A percentile compares a stretch with the other conserved stretches of the same genome.
These are phyloP conservation scores for Flagelloscypha sp. DNA, from an alignment of 768 basidiomycete species.

Conservation along the genomic window DNA sequence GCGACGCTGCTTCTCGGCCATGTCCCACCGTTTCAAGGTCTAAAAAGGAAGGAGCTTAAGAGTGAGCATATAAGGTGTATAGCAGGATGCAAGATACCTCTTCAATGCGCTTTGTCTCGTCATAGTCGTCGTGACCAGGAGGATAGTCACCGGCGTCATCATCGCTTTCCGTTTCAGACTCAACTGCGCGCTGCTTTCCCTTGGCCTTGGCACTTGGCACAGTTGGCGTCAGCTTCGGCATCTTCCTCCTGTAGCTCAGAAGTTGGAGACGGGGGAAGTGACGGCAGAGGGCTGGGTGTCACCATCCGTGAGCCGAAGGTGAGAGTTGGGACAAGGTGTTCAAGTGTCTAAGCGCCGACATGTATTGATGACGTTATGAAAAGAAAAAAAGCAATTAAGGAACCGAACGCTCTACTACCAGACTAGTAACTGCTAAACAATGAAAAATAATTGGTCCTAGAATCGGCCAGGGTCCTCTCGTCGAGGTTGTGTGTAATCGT, in stretches of 20 bases:
- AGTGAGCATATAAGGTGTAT: slow-evolving; percentile 5
- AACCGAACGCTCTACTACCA: no score
- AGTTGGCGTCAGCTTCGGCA: slow-evolving; percentile 17
- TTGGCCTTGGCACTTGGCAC: slow-evolving; percentile 18
- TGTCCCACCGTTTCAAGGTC: slow-evolving; percentile 75
- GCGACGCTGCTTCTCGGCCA: slow-evolving; percentile 66
- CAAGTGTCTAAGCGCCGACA: no score
- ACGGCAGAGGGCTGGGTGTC: slow-evolving; percentile 21
- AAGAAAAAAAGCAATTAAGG: no score
- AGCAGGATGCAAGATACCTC: slow-evolving; percentile 40
- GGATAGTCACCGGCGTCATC: slow-evolving; percentile 43
- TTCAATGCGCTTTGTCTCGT: slow-evolving; percentile 60
- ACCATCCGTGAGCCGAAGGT: no score
- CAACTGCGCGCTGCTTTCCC: slow-evolving; percentile 10
- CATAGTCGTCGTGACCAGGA: slow-evolving; percentile 55
- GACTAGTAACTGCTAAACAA: no score
- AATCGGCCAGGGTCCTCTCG: slow-evolving; percentile 39
- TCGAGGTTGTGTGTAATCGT: no score
- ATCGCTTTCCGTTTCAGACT: slow-evolving; percentile 24
- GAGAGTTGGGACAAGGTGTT: no score
- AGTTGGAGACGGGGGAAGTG: slow-evolving; percentile 30
- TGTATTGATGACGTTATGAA: no score
- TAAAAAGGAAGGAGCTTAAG: slow-evolving; percentile 21
- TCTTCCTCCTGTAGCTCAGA: slow-evolving; percentile 30
- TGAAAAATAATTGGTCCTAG: no score